Percentiles rank a stretch among this genome's conserved stretches.
Evolutionary conservation across 2,329 filamentous ascomycete species (phyloP).

Genomic region (Capronia americana): DNA sequence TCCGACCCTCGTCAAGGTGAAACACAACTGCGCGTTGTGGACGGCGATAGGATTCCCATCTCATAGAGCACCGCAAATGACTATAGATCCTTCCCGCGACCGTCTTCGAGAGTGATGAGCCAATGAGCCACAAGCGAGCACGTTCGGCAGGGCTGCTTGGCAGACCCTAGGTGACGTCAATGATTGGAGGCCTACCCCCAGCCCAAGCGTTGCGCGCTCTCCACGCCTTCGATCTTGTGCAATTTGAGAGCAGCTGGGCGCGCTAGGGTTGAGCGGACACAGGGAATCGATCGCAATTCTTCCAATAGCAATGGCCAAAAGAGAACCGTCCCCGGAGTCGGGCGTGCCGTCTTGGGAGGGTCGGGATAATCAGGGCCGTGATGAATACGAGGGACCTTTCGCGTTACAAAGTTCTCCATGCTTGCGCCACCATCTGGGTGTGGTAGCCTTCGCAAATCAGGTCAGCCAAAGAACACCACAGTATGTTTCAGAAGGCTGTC

Average conservation of each 20-base stretch:
- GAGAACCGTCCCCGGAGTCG: conserved; percentile 4
- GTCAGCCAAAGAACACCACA: conserved; percentile 7
- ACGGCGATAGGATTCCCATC: background rate
- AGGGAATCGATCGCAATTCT: background rate
- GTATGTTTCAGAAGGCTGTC: conserved; percentile 5
- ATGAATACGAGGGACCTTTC: conserved; percentile 17
- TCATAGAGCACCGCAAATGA: background rate
- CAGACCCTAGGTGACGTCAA: conserved; percentile 1
- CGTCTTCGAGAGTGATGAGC: background rate
- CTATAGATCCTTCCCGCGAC: background rate
- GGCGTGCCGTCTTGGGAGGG: conserved; percentile 9
- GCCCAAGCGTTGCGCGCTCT: background rate
- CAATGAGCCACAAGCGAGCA: background rate
- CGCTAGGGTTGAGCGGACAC: background rate
- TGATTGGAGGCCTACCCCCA: background rate
- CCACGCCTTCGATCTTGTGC: background rate
- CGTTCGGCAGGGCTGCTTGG: background rate
- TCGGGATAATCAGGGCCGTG: conserved; percentile 1
- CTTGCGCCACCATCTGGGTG: conserved; percentile 14
- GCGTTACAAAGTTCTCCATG: conserved; percentile 20
- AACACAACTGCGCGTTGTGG: background rate
- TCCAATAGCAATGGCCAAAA: conserved; percentile 1
- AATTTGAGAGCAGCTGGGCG: background rate
- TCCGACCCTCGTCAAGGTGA: background rate
- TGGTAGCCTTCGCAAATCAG: conserved; percentile 16